phyloP scores from a whole-genome alignment of 768 basidiomycete species.

The Boletus sp. region DNA sequence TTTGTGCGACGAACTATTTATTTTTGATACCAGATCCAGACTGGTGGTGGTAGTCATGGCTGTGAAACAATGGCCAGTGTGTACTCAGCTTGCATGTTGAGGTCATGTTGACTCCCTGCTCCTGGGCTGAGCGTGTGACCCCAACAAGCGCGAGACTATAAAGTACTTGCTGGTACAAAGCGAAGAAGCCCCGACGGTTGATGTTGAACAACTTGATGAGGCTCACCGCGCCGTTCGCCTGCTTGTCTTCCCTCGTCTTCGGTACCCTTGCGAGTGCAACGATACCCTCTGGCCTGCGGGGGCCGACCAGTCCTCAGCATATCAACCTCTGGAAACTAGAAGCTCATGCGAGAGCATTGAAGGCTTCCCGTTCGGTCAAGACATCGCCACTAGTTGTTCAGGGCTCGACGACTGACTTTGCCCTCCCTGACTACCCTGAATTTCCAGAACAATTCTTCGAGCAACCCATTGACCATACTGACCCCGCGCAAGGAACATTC shows the following conservation, averaged over 20 bases:
- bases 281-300: slow-evolving; percentile 5
- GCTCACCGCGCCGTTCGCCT: slow-evolving; percentile 11
- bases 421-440: slow-evolving; percentile 25
- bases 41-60: too few species aligned
- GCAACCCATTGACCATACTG: slow-evolving; percentile 86
- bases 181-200: not conserved
- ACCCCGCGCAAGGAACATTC: slow-evolving; percentile 58
- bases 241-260: slow-evolving; percentile 10
- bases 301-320: slow-evolving; percentile 48
- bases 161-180: not conserved
- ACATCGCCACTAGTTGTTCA: slow-evolving; percentile 22
- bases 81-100: too few species aligned
- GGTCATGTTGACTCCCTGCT: too few species aligned
- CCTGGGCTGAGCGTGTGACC: too few species aligned
- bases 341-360: slow-evolving; percentile 19
- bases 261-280: slow-evolving; percentile 8
- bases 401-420: slow-evolving; percentile 13
- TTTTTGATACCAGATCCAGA: too few species aligned
- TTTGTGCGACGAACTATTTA: not conserved
- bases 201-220: slow-evolving; percentile 11
- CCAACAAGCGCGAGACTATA: not conserved
- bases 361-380: slow-evolving; percentile 7
- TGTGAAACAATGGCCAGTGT: too few species aligned
- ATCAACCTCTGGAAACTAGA: slow-evolving; percentile 64
- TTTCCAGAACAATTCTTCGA: slow-evolving; percentile 68